Evolutionary conservation across 2,329 filamentous ascomycete genomes (phyloP).

Genomic region (Geosmithia morbida): DNA sequence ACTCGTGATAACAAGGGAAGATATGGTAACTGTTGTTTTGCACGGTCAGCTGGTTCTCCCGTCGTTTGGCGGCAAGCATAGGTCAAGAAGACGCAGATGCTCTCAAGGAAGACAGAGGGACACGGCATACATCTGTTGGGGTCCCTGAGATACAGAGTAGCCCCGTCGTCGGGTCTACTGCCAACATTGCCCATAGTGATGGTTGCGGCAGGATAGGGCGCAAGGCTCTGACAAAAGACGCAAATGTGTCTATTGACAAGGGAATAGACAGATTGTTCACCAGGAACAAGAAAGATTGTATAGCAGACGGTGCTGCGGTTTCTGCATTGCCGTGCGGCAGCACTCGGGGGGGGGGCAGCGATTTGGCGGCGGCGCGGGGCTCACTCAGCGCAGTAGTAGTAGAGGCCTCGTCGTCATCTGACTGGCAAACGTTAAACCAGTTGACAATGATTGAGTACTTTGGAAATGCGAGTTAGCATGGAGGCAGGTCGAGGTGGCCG

Average conservation of each 20-base stretch:
- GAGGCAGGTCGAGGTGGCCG: neutral
- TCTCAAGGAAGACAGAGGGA: neutral
- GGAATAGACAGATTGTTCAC: neutral
- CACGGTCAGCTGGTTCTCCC: slow-evolving; percentile 7
- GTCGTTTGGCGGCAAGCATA: neutral
- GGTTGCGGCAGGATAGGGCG: neutral
- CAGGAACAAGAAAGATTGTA: neutral
- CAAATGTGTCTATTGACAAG: neutral
- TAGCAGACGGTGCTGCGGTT: neutral
- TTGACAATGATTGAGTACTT: neutral
- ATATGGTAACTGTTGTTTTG: slow-evolving; percentile 58
- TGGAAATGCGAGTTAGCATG: neutral
- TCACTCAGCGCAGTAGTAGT: neutral
- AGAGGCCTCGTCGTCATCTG: neutral
- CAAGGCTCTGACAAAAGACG: neutral
- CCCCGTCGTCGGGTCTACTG: slow-evolving; percentile 76
- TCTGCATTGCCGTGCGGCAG: neutral
- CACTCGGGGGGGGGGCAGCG: neutral
- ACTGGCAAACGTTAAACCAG: neutral
- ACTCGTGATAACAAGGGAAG: slow-evolving; percentile 70
- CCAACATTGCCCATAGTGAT: slow-evolving; percentile 79
- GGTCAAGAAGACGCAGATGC: neutral
- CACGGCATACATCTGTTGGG: slow-evolving; percentile 67
- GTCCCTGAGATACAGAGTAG: slow-evolving; percentile 72
- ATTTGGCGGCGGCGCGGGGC: neutral